A percentile compares a stretch with the other conserved stretches of the same genome.
These are phyloP conservation scores for Neofusicoccum cordaticola DNA, from an alignment of 2,329 filamentous ascomycete genomes.

Conservation along the genomic window DNA sequence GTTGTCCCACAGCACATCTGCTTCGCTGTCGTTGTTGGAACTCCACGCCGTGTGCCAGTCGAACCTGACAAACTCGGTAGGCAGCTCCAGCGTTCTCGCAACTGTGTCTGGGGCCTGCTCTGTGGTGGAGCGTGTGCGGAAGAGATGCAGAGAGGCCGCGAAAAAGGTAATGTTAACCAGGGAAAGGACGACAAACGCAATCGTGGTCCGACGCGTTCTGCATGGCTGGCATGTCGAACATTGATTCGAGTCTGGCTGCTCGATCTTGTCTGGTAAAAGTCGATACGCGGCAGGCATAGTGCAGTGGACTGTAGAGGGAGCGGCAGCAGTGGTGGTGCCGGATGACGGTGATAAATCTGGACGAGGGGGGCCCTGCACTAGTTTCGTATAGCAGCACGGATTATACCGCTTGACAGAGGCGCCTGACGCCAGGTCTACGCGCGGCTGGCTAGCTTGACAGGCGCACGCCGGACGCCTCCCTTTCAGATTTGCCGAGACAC, in stretches of 20 bases:
- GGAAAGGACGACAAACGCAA: background rate
- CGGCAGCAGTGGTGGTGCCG: background rate
- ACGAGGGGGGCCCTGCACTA: too few relatives aligned
- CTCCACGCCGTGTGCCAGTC: background rate
- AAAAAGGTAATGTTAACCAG: background rate
- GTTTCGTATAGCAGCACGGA: too few relatives aligned
- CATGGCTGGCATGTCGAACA: too few relatives aligned
- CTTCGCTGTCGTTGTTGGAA: slow-evolving; percentile 3
- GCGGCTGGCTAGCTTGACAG: too few relatives aligned
- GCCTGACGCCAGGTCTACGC: too few relatives aligned
- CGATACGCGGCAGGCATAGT: background rate
- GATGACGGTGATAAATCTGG: background rate
- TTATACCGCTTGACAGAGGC: too few relatives aligned
- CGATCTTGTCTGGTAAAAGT: background rate
- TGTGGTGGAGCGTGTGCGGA: background rate
- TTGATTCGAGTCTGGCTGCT: background rate
- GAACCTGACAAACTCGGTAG: background rate
- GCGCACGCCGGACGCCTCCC: too few relatives aligned
- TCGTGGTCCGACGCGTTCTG: background rate
- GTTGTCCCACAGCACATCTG: background rate
- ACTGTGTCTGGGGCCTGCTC: background rate
- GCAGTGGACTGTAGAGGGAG: background rate
- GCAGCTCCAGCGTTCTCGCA: background rate
- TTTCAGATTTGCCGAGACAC: too few relatives aligned
- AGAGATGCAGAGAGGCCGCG: background rate